Evolutionary conservation across 2,329 filamentous ascomycete species (phyloP), one percentile per base, ranked within the genome.

Genomic region (Gnomoniopsis smithogilvyi): DNA sequence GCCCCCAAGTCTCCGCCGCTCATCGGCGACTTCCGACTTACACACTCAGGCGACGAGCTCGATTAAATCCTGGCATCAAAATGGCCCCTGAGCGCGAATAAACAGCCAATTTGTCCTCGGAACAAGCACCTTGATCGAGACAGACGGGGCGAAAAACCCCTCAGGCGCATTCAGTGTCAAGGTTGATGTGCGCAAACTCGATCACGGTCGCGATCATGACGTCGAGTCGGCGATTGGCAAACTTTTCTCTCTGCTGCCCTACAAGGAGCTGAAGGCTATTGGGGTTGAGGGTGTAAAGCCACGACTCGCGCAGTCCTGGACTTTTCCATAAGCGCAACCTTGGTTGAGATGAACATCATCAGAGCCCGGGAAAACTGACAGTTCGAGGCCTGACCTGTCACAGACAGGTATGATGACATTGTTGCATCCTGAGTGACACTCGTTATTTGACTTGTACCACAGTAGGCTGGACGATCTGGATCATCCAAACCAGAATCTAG

Each of bases 21-120:
- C 26, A 41, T 54, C 61, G 61, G 59, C 41, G 61, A 63, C 21
- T 41, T 61, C 61, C 55, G 58, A 61, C 51, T 53, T 51, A 53
- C 30, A 59, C 21, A 17, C 46, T 46, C 56, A 52, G 26, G 8
- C 26, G 26, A 8, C 26, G 26, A 30, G 26, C 46, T n/a, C 51
- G 38, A 19, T 41, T 59, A 51, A 49, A 59, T 59, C 56, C 49
- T 62, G 48, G 48, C 52, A 59, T 56, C 26, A 34, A 10, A 33
- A 54, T 19, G 6, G 43, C n/a, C 14, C 52, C 17, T 43, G 38
- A 43, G 38, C 6, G n/a, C n/a, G n/a, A n/a, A 43, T 19, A 8
- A 8, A 30, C 26, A 30, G 26, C 26, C 8, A 21, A 22, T 8
- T 41, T 26, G 24, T 11, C 15, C 33, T 43, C 10, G 51, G 38